Conservation (phyloP, 1,284 basidiomycete species). For the Gomphus bonarii region DNA sequence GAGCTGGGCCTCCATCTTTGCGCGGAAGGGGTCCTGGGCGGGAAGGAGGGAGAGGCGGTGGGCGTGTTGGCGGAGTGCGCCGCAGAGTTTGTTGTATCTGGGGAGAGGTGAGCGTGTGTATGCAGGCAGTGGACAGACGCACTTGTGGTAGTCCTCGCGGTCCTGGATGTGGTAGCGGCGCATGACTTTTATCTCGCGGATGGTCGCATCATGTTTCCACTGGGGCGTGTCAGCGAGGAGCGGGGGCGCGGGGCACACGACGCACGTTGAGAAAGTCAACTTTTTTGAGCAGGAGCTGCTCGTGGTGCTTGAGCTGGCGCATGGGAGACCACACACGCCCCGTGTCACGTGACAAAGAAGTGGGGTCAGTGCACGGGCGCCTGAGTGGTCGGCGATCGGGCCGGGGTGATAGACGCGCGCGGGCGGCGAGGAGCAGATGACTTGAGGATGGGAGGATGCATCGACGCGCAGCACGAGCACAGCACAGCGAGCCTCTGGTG, state of each 20-base stretch:
- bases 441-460: no score
- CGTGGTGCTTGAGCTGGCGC: slow-evolving; percentile 89
- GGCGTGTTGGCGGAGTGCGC: slow-evolving; percentile 76
- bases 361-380: not conserved
- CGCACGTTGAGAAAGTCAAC: slow-evolving; percentile 85
- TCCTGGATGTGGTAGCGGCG: slow-evolving; percentile 92
- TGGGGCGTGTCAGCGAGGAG: slow-evolving; percentile 23
- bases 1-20: slow-evolving; percentile 78
- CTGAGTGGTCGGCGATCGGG: no score
- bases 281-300: slow-evolving; percentile 90
- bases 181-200: slow-evolving; percentile 92
- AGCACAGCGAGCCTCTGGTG: no score
- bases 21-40: slow-evolving; percentile 81
- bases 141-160: slow-evolving; percentile 95
- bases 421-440: no score
- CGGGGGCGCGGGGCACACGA: slow-evolving; percentile 14
- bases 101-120: slow-evolving; percentile 5
- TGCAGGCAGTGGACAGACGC: slow-evolving; percentile 14
- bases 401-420: no score
- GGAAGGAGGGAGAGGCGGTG: slow-evolving; percentile 86
- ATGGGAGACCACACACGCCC: slow-evolving; percentile 20
- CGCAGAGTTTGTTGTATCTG: slow-evolving; percentile 94
- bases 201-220: slow-evolving; percentile 95
- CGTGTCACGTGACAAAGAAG: no score
- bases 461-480: no score